phyloP scores from a whole-genome alignment of 495 filamentous ascomycete genomes.

The Penicillium arizonense region DNA sequence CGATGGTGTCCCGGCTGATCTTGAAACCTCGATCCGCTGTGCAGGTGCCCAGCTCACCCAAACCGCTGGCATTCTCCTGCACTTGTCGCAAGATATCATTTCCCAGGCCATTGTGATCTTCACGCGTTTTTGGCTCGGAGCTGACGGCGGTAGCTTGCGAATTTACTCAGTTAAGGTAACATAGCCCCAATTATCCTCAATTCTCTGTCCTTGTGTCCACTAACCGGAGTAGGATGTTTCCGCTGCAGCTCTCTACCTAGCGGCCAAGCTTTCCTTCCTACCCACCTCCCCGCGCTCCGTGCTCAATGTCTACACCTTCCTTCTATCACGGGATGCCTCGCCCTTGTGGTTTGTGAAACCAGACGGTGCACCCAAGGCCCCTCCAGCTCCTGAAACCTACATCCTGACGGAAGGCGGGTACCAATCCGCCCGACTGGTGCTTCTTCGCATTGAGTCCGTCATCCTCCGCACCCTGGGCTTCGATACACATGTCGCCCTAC shows the following conservation, averaged over 20 bases:
- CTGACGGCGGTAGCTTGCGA: slow-evolving; percentile 60
- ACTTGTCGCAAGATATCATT: slow-evolving; percentile 84
- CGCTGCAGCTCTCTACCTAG: slow-evolving; percentile 77
- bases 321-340: slow-evolving; percentile 63
- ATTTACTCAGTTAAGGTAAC: slow-evolving; percentile 56
- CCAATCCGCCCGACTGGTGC: slow-evolving; percentile 54
- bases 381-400: slow-evolving; percentile 55
- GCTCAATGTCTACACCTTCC: slow-evolving; percentile 79
- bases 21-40: slow-evolving; percentile 64
- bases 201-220: not conserved
- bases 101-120: slow-evolving; percentile 86
- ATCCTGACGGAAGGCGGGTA: slow-evolving; percentile 75
- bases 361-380: slow-evolving; percentile 28
- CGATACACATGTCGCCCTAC: slow-evolving; percentile 77
- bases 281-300: slow-evolving; percentile 76
- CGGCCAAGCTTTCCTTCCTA: slow-evolving; percentile 77
- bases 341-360: slow-evolving; percentile 52
- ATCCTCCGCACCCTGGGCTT: slow-evolving; percentile 77
- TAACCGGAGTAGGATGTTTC: slow-evolving; percentile 63
- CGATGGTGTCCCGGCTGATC: slow-evolving; percentile 70
- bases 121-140: slow-evolving; percentile 78
- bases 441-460: slow-evolving; percentile 69
- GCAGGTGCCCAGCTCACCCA: slow-evolving; percentile 75
- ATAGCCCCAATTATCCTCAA: not conserved
- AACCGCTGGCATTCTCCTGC: slow-evolving; percentile 79